Conservation (phyloP, 2,329 filamentous ascomycete genomes). For the Monosporascus sp. region DNA sequence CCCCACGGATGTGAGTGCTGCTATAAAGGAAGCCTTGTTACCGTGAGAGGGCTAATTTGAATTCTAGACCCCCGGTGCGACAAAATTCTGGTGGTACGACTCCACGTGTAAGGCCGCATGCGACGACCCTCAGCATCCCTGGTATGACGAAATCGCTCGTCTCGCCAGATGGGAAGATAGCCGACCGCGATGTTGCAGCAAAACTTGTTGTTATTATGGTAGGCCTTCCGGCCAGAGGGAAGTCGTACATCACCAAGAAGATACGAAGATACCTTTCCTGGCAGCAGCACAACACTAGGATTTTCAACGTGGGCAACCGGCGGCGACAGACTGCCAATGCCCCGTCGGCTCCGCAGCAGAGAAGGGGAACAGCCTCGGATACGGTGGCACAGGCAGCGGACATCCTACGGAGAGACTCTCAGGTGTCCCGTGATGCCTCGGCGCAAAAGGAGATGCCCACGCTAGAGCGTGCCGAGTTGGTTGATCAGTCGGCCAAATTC, state of each 20-base stretch:
- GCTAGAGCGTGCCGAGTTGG: constrained; percentile 34
- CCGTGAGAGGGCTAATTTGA: constrained; percentile 8
- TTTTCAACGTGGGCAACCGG: constrained; percentile 96
- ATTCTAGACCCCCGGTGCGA: constrained; percentile 56
- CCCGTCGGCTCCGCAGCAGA: constrained; percentile 28
- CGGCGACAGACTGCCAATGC: constrained; percentile 71
- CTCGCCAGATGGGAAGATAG: constrained; percentile 91
- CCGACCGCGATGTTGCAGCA: constrained; percentile 86
- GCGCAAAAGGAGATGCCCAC: constrained; percentile 31
- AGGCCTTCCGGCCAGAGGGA: constrained; percentile 87
- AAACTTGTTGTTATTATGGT: constrained; percentile 99
- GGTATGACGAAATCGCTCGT: constrained; percentile 93
- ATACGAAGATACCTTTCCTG: constrained; percentile 91
- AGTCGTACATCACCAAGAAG: constrained; percentile 99
- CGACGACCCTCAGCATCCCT: constrained; percentile 93
- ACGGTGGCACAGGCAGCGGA: constrained; percentile 48
- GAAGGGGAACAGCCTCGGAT: constrained; percentile 31
- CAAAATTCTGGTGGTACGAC: constrained; percentile 74
- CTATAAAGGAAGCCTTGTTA: background rate
- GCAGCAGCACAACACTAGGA: constrained; percentile 91
- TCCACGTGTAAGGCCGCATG: constrained; percentile 72
- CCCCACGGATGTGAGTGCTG: constrained; percentile 53
- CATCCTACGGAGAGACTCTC: constrained; percentile 52
- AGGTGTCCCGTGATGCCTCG: constrained; percentile 24
- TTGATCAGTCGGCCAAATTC: constrained; percentile 88